These are phyloP conservation scores for Rosa chinensis DNA, from an alignment of 306 rosid species.

Conservation along the genomic window DNA sequence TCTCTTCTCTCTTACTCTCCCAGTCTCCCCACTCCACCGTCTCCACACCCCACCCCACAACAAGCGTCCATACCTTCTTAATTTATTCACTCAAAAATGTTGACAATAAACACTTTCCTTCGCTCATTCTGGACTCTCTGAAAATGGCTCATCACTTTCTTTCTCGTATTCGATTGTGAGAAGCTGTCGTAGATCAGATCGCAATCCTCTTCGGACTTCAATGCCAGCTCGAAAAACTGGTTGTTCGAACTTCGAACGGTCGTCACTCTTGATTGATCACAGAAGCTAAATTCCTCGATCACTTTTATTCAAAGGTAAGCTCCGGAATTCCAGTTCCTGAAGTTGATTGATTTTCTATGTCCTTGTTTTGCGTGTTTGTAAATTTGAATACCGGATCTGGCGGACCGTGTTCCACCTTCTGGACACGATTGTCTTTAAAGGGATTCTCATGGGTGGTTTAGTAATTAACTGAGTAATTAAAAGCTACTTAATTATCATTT, in stretches of 20 bases:
- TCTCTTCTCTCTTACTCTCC: not conserved
- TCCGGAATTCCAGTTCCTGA: not conserved
- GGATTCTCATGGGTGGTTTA: not conserved
- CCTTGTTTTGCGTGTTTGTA: not conserved
- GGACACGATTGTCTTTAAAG: not conserved
- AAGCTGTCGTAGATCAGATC: not conserved
- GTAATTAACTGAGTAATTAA: not conserved
- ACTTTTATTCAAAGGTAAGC: not conserved
- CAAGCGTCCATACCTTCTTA: not conserved
- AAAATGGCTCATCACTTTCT: not conserved
- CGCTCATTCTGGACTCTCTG: not conserved
- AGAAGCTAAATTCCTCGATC: not conserved
- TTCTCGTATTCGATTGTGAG: not conserved
- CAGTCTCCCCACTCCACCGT: not conserved
- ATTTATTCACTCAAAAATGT: not conserved
- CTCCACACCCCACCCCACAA: not conserved
- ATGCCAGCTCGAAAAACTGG: not conserved
- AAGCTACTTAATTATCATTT: not conserved
- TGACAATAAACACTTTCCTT: not conserved
- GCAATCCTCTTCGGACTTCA: not conserved
- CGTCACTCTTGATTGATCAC: not conserved
- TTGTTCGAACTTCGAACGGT: not conserved
- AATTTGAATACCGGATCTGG: constrained; percentile 10
- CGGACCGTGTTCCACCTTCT: not conserved
- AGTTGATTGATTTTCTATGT: not conserved